Percentiles rank a stretch among this genome's conserved stretches.
phyloP scores from a whole-genome alignment of 2,329 filamentous ascomycete species.

The Aureobasidium subglaciale region DNA sequence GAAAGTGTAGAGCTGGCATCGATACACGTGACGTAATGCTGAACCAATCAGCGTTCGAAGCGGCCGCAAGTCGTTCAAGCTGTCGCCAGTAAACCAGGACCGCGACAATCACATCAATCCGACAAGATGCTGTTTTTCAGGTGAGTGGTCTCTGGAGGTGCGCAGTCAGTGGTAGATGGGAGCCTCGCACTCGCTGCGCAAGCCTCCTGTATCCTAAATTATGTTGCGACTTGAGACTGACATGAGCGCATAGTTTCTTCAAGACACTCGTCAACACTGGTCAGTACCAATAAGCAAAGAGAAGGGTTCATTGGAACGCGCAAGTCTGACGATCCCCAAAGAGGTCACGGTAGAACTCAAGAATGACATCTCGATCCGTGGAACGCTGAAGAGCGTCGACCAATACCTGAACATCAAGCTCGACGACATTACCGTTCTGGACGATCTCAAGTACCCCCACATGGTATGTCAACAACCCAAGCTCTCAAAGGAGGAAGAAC shows the following conservation, averaged over 20 bases:
- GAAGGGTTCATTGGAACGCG: not conserved
- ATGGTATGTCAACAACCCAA: slow-evolving; percentile 50
- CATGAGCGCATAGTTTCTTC: slow-evolving; percentile 65
- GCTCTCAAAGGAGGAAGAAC: not conserved
- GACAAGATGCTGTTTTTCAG: slow-evolving; percentile 30
- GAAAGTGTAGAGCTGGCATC: not conserved
- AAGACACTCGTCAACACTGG: slow-evolving; percentile 81
- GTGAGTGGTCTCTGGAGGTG: slow-evolving; percentile 14
- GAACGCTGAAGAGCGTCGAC: slow-evolving; percentile 92
- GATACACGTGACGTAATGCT: slow-evolving; percentile 7
- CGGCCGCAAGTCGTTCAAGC: not conserved
- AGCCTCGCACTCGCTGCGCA: not conserved
- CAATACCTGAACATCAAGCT: slow-evolving; percentile 99
- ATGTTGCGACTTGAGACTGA: not conserved
- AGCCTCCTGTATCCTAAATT: not conserved
- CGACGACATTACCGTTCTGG: slow-evolving; percentile 86
- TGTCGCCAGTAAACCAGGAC: not conserved
- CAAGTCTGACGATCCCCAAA: slow-evolving; percentile 38
- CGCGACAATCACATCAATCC: slow-evolving; percentile 4
- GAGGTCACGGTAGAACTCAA: slow-evolving; percentile 98
- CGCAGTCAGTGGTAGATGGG: not conserved
- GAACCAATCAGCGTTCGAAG: not conserved
- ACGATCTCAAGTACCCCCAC: slow-evolving; percentile 92
- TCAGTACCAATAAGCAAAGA: not conserved
- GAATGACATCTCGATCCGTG: slow-evolving; percentile 96